Conservation (phyloP, 352 stramenopile species). For the Phytophthora constricta region DNA sequence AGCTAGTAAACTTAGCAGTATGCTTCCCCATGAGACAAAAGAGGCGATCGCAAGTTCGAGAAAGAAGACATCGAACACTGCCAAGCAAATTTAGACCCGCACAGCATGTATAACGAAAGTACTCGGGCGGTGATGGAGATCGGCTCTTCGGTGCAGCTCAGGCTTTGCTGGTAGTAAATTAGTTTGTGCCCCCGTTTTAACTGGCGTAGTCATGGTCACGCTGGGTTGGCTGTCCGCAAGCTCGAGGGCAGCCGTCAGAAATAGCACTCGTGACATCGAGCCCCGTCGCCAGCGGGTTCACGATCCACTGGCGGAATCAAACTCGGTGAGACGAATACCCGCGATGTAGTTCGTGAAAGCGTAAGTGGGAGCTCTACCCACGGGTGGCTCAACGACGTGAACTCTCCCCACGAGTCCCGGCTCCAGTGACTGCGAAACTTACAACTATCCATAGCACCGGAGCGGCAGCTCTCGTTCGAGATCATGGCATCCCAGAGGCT, state of each 20-base stretch:
- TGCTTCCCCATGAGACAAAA: no score
- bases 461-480: conserved; percentile 31
- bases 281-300: conserved; percentile 34
- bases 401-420: conserved; percentile 24
- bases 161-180: conserved; percentile 6
- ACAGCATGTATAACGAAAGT: no score
- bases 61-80: no score
- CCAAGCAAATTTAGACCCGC: no score
- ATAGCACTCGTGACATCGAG: conserved; percentile 33
- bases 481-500: conserved; percentile 45
- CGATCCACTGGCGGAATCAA: conserved; percentile 37
- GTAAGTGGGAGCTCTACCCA: conserved; percentile 36
- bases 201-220: conserved; percentile 23
- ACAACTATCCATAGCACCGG: conserved; percentile 35
- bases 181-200: no score
- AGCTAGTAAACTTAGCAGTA: no score
- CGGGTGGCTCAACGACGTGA: conserved; percentile 38
- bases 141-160: no score
- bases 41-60: no score
- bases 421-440: conserved; percentile 29
- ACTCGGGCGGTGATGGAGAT: conserved; percentile 11
- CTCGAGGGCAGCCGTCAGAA: conserved; percentile 13
- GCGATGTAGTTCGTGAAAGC: conserved; percentile 40
- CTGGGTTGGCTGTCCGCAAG: conserved; percentile 9
- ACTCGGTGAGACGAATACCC: conserved; percentile 32